Evolutionary conservation across 768 basidiomycete species (phyloP).

Genomic region (Mycena alexandri): DNA sequence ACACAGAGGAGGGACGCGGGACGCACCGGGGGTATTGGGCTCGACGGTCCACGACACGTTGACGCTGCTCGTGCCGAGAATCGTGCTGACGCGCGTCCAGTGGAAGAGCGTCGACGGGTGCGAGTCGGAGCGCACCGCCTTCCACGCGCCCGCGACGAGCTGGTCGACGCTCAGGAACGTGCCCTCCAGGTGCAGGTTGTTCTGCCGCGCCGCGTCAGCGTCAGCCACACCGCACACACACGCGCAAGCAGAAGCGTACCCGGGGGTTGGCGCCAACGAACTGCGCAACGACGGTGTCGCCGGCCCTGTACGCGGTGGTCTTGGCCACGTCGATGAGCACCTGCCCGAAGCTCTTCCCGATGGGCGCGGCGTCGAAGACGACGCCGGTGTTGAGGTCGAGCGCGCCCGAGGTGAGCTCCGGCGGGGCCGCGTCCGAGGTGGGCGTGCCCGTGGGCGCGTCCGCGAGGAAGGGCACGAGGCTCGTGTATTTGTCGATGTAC

Average conservation of each 20-base stretch:
- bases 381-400: conserved; percentile 80
- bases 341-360: conserved; percentile 72
- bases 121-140: conserved; percentile 75
- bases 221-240: not conserved
- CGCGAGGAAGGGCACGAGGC: conserved; percentile 72
- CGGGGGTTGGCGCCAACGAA: conserved; percentile 87
- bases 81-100: conserved; percentile 72
- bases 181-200: conserved; percentile 79
- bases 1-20: not conserved
- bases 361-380: conserved; percentile 68
- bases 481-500: conserved; percentile 81
- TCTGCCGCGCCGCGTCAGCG: conserved; percentile 54
- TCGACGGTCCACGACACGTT: conserved; percentile 80
- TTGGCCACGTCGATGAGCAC: conserved; percentile 67
- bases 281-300: conserved; percentile 69
- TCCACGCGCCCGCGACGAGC: conserved; percentile 64
- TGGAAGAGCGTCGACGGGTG: conserved; percentile 80
- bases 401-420: conserved; percentile 72
- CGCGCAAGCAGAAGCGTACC: conserved; percentile 52
- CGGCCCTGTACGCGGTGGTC: conserved; percentile 63
- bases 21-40: conserved; percentile 65
- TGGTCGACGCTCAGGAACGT: conserved; percentile 81
- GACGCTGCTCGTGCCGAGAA: conserved; percentile 73
- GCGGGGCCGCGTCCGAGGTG: conserved; percentile 73
- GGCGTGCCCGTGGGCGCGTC: conserved; percentile 62